Conservation (phyloP, 176 grass and related monocot genomes). For the Rhynchospora tenuis region DNA sequence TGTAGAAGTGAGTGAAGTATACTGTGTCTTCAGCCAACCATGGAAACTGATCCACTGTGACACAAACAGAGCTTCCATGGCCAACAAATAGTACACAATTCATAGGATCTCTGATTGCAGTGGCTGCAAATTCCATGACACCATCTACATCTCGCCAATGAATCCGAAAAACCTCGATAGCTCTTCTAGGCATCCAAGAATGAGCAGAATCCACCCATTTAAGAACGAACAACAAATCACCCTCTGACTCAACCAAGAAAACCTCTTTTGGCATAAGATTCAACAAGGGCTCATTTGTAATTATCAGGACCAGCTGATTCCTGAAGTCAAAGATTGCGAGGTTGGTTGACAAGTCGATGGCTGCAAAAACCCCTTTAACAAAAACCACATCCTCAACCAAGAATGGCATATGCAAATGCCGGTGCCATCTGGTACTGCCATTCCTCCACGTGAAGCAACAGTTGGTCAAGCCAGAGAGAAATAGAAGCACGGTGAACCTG, state of each 20-base stretch:
- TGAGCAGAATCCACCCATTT: neutral
- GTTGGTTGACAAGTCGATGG: neutral
- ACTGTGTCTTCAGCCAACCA: neutral
- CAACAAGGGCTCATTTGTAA: neutral
- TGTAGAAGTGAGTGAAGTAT: neutral
- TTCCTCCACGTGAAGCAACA: neutral
- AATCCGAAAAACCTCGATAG: neutral
- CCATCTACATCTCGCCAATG: neutral
- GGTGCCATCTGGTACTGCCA: neutral
- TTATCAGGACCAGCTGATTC: neutral
- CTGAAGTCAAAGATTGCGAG: neutral
- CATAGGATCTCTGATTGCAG: neutral
- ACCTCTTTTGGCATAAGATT: neutral
- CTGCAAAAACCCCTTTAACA: neutral
- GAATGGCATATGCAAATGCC: neutral
- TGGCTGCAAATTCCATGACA: neutral
- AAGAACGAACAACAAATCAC: neutral
- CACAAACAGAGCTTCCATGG: neutral
- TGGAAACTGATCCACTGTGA: neutral
- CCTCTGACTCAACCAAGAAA: neutral
- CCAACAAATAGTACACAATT: neutral
- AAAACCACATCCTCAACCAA: neutral
- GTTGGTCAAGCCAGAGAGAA: neutral
- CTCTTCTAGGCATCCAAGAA: neutral
- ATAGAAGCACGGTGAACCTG: neutral